A percentile compares a stretch with the other conserved stretches of the same genome.
Evolutionary conservation across 2,329 filamentous ascomycete species (phyloP).

Genomic region (Talaromyces sp.): DNA sequence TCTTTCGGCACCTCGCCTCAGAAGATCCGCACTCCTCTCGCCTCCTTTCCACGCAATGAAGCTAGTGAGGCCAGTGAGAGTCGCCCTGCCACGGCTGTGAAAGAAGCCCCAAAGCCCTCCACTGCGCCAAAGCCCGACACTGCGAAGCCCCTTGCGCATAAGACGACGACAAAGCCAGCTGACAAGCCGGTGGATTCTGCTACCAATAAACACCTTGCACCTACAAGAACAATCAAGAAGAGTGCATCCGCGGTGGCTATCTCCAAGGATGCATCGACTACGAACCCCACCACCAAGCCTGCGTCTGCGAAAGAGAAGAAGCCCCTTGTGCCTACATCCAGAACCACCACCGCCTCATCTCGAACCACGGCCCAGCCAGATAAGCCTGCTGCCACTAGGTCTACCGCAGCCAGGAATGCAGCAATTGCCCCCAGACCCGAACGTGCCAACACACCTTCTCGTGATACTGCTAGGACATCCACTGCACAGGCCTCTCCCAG

Average conservation of each 20-base stretch:
- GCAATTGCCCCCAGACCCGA: constrained; percentile 11
- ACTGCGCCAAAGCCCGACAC: not conserved
- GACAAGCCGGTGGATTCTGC: constrained; percentile 8
- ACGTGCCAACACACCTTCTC: constrained; percentile 26
- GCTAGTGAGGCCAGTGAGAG: constrained; percentile 12
- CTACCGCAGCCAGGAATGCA: constrained; percentile 16
- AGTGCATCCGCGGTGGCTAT: constrained; percentile 28
- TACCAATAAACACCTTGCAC: constrained; percentile 17
- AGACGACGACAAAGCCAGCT: constrained; percentile 4
- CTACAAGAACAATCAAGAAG: constrained; percentile 24
- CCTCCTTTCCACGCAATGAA: constrained; percentile 17
- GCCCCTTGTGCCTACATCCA: constrained; percentile 18
- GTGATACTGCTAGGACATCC: constrained; percentile 23
- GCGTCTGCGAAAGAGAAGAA: constrained; percentile 16
- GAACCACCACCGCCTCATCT: constrained; percentile 18
- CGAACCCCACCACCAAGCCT: constrained; percentile 19
- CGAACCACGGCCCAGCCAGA: constrained; percentile 17
- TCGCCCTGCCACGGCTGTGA: constrained; percentile 2
- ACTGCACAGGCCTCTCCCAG: constrained; percentile 20
- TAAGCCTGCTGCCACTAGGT: constrained; percentile 25
- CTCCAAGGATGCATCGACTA: constrained; percentile 20
- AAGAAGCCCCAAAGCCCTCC: not conserved
- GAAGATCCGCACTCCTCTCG: constrained; percentile 18
- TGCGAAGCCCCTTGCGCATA: not conserved
- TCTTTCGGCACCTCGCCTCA: constrained; percentile 24